A percentile compares a stretch with the other conserved stretches of the same genome.
Evolutionary conservation across 495 filamentous ascomycete genomes (phyloP).

Genomic region (Xylaria venustula): DNA sequence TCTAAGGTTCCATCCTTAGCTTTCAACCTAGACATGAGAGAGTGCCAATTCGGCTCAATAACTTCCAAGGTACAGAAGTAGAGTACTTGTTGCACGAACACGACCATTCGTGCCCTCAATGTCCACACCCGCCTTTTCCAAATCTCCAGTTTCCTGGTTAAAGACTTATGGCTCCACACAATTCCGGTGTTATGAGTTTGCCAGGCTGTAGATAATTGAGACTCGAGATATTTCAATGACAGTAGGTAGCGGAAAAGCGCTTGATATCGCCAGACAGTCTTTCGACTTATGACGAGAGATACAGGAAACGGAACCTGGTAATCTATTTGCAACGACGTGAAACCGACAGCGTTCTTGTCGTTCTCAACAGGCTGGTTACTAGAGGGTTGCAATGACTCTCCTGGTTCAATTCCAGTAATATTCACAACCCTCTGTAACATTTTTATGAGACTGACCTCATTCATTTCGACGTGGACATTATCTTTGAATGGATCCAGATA

Average conservation of each 20-base stretch:
- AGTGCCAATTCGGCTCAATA: constrained; percentile 96
- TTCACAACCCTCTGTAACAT: constrained; percentile 95
- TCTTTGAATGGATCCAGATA: constrained; percentile 96
- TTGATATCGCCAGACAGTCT: constrained; percentile 93
- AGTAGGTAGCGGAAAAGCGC: constrained; percentile 91
- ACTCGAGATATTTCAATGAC: constrained; percentile 84
- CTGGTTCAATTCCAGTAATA: constrained; percentile 90
- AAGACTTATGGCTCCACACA: constrained; percentile 81
- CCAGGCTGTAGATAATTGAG: constrained; percentile 80
- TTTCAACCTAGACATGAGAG: constrained; percentile 79
- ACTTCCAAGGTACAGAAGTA: constrained; percentile 98
- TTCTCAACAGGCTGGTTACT: constrained; percentile 59
- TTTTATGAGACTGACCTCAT: constrained; percentile 86
- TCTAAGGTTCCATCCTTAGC: constrained; percentile 50
- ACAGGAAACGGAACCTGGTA: constrained; percentile 96
- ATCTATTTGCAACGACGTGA: constrained; percentile 88
- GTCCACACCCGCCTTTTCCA: constrained; percentile 96
- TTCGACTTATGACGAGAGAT: constrained; percentile 91
- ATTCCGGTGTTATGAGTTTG: constrained; percentile 79
- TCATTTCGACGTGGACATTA: constrained; percentile 96
- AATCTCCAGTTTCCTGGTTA: constrained; percentile 71
- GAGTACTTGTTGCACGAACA: constrained; percentile 92
- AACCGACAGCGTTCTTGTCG: constrained; percentile 84
- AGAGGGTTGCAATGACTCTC: constrained; percentile 59
- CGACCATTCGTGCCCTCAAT: constrained; percentile 86